Evolutionary conservation across 305 asterid genomes (phyloP).

Genomic region (Plantago coronopus): DNA sequence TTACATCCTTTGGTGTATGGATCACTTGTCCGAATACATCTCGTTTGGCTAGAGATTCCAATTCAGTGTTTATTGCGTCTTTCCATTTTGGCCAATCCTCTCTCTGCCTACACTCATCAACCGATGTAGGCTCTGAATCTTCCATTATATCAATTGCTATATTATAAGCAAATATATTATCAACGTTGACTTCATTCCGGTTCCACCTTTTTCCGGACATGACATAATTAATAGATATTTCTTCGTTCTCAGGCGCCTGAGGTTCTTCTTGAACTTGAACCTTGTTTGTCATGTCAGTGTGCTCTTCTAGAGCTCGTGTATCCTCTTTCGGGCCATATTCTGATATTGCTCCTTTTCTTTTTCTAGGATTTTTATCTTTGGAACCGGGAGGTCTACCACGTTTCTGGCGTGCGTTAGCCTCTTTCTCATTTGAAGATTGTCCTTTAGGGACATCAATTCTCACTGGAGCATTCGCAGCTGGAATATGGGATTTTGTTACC

Average conservation of each 20-base stretch:
- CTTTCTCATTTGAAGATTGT: background rate
- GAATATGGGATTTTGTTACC: too few relatives aligned
- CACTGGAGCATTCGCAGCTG: too few relatives aligned
- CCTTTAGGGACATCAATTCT: too few relatives aligned
- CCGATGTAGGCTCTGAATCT: background rate
- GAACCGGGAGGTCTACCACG: too few relatives aligned
- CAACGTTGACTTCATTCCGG: background rate
- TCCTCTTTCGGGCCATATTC: too few relatives aligned
- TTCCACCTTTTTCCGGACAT: background rate
- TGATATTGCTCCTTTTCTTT: too few relatives aligned
- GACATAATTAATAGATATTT: too few relatives aligned
- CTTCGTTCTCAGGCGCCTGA: background rate
- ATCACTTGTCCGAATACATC: background rate
- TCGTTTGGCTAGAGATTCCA: background rate
- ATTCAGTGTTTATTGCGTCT: too few relatives aligned
- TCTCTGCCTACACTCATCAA: background rate
- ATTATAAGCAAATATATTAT: background rate
- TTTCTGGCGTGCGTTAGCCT: too few relatives aligned
- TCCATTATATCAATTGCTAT: background rate
- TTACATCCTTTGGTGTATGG: background rate
- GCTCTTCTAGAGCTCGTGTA: background rate
- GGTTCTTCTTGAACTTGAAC: background rate
- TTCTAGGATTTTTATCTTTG: too few relatives aligned
- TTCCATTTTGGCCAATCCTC: background rate
- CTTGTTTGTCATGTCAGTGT: background rate